Evolutionary conservation across 2,329 filamentous ascomycete species (phyloP).

Genomic region (Grosmannia serpens): DNA sequence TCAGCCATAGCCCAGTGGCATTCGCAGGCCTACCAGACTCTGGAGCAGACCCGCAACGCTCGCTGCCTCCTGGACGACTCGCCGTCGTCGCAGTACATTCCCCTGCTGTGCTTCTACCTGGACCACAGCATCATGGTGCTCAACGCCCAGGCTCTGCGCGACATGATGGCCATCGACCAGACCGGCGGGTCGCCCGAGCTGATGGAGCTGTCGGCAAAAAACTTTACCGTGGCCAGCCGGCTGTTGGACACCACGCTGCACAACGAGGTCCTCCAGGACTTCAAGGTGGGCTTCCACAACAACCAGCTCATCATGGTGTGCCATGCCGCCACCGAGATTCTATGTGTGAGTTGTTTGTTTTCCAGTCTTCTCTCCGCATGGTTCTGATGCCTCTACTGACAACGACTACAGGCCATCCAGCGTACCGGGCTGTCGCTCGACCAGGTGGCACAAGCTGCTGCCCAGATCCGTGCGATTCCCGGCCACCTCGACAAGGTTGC

Average conservation of each 20-base stretch:
- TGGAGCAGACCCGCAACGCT: slow-evolving; percentile 11
- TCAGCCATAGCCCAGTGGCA: slow-evolving; percentile 13
- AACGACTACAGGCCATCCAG: slow-evolving; percentile 6
- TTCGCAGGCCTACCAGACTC: slow-evolving; percentile 6
- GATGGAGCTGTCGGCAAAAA: slow-evolving; percentile 9
- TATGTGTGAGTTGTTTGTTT: slow-evolving; percentile 1
- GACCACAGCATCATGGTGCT: slow-evolving; percentile 17
- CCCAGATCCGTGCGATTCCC: slow-evolving; percentile 9
- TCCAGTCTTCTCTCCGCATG: background rate
- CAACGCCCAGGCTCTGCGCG: slow-evolving; percentile 15
- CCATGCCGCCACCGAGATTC: slow-evolving; percentile 15
- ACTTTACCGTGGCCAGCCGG: slow-evolving; percentile 10
- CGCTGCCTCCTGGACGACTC: slow-evolving; percentile 7
- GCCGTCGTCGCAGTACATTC: slow-evolving; percentile 5
- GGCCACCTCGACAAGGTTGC: slow-evolving; percentile 11
- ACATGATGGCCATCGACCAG: slow-evolving; percentile 11
- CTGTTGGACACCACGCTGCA: slow-evolving; percentile 12
- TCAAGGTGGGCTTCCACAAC: slow-evolving; percentile 15
- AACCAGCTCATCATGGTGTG: slow-evolving; percentile 18
- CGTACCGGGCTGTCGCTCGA: slow-evolving; percentile 8
- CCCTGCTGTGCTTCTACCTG: slow-evolving; percentile 15
- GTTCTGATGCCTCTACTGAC: background rate
- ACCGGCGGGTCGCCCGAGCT: slow-evolving; percentile 10
- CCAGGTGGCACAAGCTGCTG: slow-evolving; percentile 8
- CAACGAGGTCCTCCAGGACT: slow-evolving; percentile 9